Conservation (phyloP, 2,329 filamentous ascomycete species). For the Penicillium sp. region DNA sequence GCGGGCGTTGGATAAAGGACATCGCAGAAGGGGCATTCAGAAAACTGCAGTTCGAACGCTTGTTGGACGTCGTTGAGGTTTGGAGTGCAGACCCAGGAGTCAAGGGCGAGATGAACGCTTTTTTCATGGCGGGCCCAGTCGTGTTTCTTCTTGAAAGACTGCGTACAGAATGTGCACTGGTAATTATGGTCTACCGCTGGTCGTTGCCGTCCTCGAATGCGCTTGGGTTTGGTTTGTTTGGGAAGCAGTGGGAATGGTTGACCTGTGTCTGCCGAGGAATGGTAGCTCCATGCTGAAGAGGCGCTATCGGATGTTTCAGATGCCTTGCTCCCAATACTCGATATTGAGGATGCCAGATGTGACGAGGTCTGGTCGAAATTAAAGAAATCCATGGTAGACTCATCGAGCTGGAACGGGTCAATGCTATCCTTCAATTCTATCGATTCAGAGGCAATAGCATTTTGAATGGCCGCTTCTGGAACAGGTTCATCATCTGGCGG, state of each 20-base stretch:
- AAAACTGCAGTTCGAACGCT: not conserved
- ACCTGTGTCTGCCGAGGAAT: slow-evolving; percentile 25
- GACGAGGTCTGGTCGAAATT: slow-evolving; percentile 31
- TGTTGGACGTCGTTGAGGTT: slow-evolving; percentile 20
- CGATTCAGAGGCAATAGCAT: slow-evolving; percentile 28
- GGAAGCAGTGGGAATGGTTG: slow-evolving; percentile 23
- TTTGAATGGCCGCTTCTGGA: slow-evolving; percentile 40
- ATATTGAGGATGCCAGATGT: slow-evolving; percentile 30
- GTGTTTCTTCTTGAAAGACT: slow-evolving; percentile 50
- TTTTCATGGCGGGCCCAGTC: slow-evolving; percentile 54
- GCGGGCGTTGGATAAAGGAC: slow-evolving; percentile 42
- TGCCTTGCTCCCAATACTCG: slow-evolving; percentile 29
- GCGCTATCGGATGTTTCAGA: slow-evolving; percentile 33
- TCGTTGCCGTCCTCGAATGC: slow-evolving; percentile 5
- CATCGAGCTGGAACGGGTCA: slow-evolving; percentile 18
- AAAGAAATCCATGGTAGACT: slow-evolving; percentile 21
- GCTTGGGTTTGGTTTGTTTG: slow-evolving; percentile 7
- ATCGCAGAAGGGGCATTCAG: slow-evolving; percentile 51
- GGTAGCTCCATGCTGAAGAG: slow-evolving; percentile 36
- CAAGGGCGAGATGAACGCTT: slow-evolving; percentile 48
- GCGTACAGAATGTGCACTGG: slow-evolving; percentile 52
- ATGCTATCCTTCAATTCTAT: slow-evolving; percentile 2
- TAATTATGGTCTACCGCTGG: slow-evolving; percentile 19
- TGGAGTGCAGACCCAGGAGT: slow-evolving; percentile 41
- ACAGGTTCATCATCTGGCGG: slow-evolving; percentile 49